Conservation (phyloP, 257 asterid species). For the Schizonepeta tenuifolia region DNA sequence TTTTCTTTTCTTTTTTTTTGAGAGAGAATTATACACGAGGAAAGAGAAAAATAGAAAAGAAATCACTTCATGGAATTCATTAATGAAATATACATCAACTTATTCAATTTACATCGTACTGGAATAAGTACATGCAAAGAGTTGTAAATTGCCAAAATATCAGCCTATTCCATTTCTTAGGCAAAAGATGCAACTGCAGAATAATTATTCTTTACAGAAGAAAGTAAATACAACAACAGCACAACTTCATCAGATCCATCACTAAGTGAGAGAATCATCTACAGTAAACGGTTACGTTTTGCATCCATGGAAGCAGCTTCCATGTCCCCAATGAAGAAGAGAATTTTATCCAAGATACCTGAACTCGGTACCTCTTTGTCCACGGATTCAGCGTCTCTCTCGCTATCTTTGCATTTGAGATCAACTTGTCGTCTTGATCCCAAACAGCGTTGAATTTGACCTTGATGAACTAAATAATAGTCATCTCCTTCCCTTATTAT, state of each 20-base stretch:
- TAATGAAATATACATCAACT: not conserved
- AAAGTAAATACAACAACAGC: not conserved
- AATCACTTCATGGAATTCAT: not conserved
- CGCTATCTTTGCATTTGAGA: not conserved
- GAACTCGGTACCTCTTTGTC: constrained; percentile 41
- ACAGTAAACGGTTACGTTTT: constrained; percentile 55
- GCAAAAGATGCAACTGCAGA: not conserved
- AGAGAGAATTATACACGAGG: too few species aligned
- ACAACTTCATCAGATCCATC: not conserved
- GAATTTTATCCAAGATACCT: constrained; percentile 67
- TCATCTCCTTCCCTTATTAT: constrained; percentile 86
- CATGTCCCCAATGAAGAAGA: constrained; percentile 83
- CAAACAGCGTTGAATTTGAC: constrained; percentile 70
- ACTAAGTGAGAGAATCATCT: constrained; percentile 19
- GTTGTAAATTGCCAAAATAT: not conserved
- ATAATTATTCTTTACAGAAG: not conserved
- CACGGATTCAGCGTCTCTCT: constrained; percentile 18
- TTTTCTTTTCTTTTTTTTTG: too few species aligned
- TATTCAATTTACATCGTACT: not conserved
- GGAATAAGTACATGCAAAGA: not conserved
- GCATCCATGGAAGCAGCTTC: constrained; percentile 66
- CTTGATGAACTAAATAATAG: constrained; percentile 70
- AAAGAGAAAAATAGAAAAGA: not conserved
- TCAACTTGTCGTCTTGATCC: constrained; percentile 50
- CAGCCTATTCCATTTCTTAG: not conserved